Percentiles rank a stretch among this genome's conserved stretches.
phyloP scores from a whole-genome alignment of 768 basidiomycete genomes.

The Podaxis carcinomalis region DNA sequence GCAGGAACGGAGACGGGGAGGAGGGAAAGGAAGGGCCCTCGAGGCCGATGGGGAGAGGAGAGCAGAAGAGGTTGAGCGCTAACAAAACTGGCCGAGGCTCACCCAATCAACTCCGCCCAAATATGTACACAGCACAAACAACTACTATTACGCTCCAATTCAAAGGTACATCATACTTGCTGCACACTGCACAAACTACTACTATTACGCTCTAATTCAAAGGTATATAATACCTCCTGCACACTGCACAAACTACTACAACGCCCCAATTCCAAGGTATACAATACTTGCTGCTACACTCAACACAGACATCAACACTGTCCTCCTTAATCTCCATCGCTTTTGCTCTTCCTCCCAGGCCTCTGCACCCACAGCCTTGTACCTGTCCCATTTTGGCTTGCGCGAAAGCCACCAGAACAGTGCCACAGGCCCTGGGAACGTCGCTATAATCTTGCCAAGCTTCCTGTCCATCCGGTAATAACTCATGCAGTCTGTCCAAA shows the following conservation, averaged over 20 bases:
- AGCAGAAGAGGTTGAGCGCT: slow-evolving; percentile 11
- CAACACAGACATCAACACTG: slow-evolving; percentile 13
- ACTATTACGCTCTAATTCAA: background rate
- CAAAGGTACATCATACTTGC: background rate
- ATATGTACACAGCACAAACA: slow-evolving; percentile 15
- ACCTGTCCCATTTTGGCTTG: slow-evolving; percentile 38
- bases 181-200: background rate
- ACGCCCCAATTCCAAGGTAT: background rate
- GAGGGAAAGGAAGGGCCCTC: slow-evolving; percentile 23
- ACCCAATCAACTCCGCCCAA: slow-evolving; percentile 29
- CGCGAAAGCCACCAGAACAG: slow-evolving; percentile 52
- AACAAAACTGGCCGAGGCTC: slow-evolving; percentile 13
- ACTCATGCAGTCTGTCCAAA: slow-evolving; percentile 51
- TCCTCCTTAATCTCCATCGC: slow-evolving; percentile 18
- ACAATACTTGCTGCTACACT: background rate
- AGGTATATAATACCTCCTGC: background rate
- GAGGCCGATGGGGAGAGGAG: slow-evolving; percentile 20
- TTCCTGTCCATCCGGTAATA: slow-evolving; percentile 40
- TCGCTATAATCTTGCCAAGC: slow-evolving; percentile 35
- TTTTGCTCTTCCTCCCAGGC: slow-evolving; percentile 29
- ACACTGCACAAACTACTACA: slow-evolving; percentile 6
- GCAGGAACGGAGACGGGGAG: slow-evolving; percentile 38
- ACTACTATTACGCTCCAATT: background rate
- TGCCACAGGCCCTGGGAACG: slow-evolving; percentile 50
- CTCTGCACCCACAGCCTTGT: slow-evolving; percentile 36